Evolutionary conservation across 1,284 basidiomycete species (phyloP).

Genomic region (Sparassis latifolia): DNA sequence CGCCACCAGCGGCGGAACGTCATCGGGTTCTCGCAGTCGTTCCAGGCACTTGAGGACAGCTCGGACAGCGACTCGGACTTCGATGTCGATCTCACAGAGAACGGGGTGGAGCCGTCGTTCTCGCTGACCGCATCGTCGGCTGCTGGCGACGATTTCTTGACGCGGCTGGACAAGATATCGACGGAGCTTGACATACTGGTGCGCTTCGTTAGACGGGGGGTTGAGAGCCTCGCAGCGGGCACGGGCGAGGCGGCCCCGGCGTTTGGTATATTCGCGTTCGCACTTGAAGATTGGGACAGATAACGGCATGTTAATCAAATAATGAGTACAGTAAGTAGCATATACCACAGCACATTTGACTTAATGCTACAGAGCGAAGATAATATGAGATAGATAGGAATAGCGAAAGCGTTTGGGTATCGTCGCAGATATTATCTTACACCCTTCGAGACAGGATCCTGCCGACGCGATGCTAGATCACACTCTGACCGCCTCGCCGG

Average conservation of each 20-base stretch:
- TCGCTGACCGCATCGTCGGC: conserved; percentile 33
- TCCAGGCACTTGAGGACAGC: conserved; percentile 17
- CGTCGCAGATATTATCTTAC: too few species aligned
- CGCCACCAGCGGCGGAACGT: conserved; percentile 46
- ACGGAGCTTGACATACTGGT: conserved; percentile 66
- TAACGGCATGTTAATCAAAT: conserved; percentile 9
- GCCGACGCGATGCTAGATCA: conserved; percentile 4
- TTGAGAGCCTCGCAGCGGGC: conserved; percentile 55
- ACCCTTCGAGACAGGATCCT: too few species aligned
- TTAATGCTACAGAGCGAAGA: not conserved
- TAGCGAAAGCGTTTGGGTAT: too few species aligned
- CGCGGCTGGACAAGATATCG: conserved; percentile 54
- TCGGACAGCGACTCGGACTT: conserved; percentile 36
- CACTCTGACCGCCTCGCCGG: conserved; percentile 25
- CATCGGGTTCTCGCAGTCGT: conserved; percentile 51
- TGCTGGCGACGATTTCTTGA: conserved; percentile 39
- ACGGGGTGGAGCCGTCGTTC: conserved; percentile 34
- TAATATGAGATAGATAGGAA: not conserved
- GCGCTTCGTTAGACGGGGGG: conserved; percentile 56
- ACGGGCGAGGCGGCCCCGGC: conserved; percentile 48
- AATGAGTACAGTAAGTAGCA: not conserved
- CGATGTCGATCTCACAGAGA: conserved; percentile 18
- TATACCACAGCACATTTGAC: not conserved
- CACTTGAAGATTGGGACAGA: conserved; percentile 75
- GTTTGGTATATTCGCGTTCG: conserved; percentile 71